A percentile compares a stretch with the other conserved stretches of the same genome.
Evolutionary conservation across 495 filamentous ascomycete genomes (phyloP).

Genomic region (Podospora bellae-mahoneyi): DNA sequence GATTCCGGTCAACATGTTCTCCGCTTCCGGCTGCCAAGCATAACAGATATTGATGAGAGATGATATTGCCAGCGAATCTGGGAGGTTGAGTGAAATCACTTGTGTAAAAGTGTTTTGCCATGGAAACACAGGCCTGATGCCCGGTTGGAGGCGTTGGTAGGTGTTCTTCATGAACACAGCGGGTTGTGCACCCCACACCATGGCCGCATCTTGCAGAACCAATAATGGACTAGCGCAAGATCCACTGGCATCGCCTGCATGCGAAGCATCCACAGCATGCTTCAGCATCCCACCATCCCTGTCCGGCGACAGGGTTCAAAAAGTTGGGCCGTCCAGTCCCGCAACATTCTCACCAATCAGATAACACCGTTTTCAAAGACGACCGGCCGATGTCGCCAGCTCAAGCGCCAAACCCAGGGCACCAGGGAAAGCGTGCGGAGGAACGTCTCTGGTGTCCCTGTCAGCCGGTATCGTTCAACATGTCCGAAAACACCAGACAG

Average conservation of each 20-base stretch:
- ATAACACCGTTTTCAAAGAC: constrained; percentile 31
- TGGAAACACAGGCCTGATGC: constrained; percentile 8
- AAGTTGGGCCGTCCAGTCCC: constrained; percentile 23
- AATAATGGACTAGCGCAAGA: constrained; percentile 27
- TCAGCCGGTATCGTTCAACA: constrained; percentile 22
- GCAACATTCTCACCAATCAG: constrained; percentile 29
- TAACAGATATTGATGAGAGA: not conserved
- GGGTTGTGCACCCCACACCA: constrained; percentile 33
- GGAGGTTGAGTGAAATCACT: constrained; percentile 9
- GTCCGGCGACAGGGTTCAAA: constrained; percentile 14
- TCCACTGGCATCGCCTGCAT: constrained; percentile 37
- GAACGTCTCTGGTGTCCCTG: constrained; percentile 13
- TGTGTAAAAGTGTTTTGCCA: constrained; percentile 30
- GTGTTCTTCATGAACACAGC: constrained; percentile 23
- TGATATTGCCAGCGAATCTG: not conserved
- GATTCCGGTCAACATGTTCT: constrained; percentile 1
- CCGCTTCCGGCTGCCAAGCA: constrained; percentile 20
- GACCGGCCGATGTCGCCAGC: constrained; percentile 36
- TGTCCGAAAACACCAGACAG: not conserved
- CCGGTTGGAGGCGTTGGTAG: not conserved
- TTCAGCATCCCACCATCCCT: constrained; percentile 29
- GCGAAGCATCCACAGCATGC: constrained; percentile 27
- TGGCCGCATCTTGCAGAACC: constrained; percentile 29
- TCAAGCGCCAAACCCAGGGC: constrained; percentile 4
- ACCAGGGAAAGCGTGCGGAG: constrained; percentile 4